Evolutionary conservation across 495 filamentous ascomycete genomes (phyloP), one percentile per base, ranked within the genome.

Genomic region (Lasiosphaeris hirsuta): DNA sequence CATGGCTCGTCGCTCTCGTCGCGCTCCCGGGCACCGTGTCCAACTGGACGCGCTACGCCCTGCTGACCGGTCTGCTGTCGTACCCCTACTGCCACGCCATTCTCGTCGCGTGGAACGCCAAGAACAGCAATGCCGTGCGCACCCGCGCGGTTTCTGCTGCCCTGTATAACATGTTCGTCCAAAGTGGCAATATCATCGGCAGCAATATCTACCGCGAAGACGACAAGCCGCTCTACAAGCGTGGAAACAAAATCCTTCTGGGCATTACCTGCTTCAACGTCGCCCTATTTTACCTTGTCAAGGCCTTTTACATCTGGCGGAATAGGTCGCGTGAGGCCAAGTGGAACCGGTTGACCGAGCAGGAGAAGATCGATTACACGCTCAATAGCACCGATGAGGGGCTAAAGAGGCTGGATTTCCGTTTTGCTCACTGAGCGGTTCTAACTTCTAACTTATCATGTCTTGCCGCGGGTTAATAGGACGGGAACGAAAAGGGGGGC

Each of bases 11-110:
- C 47, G 78, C 78, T 0, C 72, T 87, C 11, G 71, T 80, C 62
- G 48, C 66, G 45, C 37, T 78, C 59, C 51, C 78, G 60, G 41
- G 65, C 50, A 62, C 23, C 51, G 66, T 62, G 34, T 72, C 66
- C 7, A 54, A 74, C 0, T 87, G 85, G 85, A 68, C 67, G 4
- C 71, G 78, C 19, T 87, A 81, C 68, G 69, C 72, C 0, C 46
- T 86, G 7, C 54, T 83, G 3, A 78, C 78, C 2, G 65, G 81
- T 4, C 49, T 86, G 9, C 70, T 84, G n/a, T 78, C 78, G 8
- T 80, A 81, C 43, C 84, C 84, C 1, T 86, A 86, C 62, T 77
- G 81, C 56, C 84, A 86, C 63, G 80, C 84, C 4, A 81, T 86
- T 51, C 55, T 86, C 13, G 83, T 86, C 5, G 78, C 77, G 18